Evolutionary conservation across 2,329 filamentous ascomycete genomes (phyloP), one percentile per base, ranked within the genome.

Genomic region (Penicillium sp.): DNA sequence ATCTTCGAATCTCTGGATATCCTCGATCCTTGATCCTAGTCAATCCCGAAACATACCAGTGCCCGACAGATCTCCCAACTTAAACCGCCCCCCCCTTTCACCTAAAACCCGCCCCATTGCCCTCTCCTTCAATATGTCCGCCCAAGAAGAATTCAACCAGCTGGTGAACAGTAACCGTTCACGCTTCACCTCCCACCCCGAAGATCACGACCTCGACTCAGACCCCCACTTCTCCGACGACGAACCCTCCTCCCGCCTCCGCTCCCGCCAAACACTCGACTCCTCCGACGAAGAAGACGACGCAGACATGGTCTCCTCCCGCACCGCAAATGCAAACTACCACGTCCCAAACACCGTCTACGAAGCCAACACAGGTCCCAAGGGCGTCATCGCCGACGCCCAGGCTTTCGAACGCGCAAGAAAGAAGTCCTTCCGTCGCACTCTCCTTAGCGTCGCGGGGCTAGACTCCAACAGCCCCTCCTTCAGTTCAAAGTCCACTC

Each of bases 371-470:
- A 81, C 79, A 9, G 79, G 79, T 0, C 79, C 79, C 50, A 81
- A 81, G 64, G 79, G 79, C 52, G 79, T 81, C 60, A 81, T 81
- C 54, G 78, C 79, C 47, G 79, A 81, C 61, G 79, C 79, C 31
- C 78, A 79, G 58, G 77, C 78, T 49, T 81, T 78, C 50, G 77
- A 80, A 60, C 77, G 77, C 15, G 79, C 79, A 15, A 75, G 75
- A 65, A 79, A 80, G 66, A 73, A 72, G 49, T 79, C 76, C 46
- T 79, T 80, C 67, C 77, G 79, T 25, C 69, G 73, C 50, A 78
- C 78, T 13, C 65, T 81, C 29, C 73, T 75, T 54, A 69, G 64
- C 48, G 69, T 68, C 21, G 68, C 74, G 9, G 72, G 71, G 25
- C 65, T 74, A 38, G 72, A 76, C 58, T 65, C 66, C 41, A 57